Base-by-base conservation (phyloP, 495 filamentous ascomycete genomes). In the Aspergillus haitiensis region DNA sequence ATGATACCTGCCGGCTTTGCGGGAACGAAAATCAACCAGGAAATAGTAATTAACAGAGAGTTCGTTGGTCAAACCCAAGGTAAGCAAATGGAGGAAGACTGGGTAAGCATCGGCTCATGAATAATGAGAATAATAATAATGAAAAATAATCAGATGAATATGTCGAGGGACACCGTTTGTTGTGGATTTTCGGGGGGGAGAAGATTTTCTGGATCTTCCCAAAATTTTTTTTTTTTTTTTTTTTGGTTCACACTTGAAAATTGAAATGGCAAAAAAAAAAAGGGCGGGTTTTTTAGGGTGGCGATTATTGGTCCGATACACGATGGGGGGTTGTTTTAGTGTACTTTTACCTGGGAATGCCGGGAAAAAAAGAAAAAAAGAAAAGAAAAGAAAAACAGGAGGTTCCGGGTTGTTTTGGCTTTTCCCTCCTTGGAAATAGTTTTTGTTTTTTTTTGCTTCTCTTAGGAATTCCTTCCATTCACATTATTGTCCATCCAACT, bases 101-200 rank as follows among this genome's bases (percentile, higher is more conserved):
- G 16, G 40, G 32, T 34, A 53, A 27, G 21, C n/a, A 44, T 35
- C 42, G 46, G 58, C 60, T 59, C 40, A 64, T 55, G 53, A 62
- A 59, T 59, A 68, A 64, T 39, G 37, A 51, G 45, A 62, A 61
- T 39, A 60, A 61, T 61, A 63, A 63, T 52, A 61, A 55, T 36
- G 13, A 9, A 21, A n/a, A 16, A 21, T 16, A 16, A n/a, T 18
- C 44, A 47, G 16, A 60, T 62, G 61, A 51, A 59, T 63, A 60
- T 63, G 44, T 8, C 70, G 65, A 71, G 72, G 70, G 67, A 74
- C 21, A 69, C 65, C 55, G 44, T 47, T 51, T 47, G 44, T 37
- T 51, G 52, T 61, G 52, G 59, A 42, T 42, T 42, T 42, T 42
- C 9, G 45, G 59, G n/a, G 34, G 18, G 45, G 48, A n/a, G n/a